phyloP scores from a whole-genome alignment of 208 protist species.

The Blastocrithidia nonstop region DNA sequence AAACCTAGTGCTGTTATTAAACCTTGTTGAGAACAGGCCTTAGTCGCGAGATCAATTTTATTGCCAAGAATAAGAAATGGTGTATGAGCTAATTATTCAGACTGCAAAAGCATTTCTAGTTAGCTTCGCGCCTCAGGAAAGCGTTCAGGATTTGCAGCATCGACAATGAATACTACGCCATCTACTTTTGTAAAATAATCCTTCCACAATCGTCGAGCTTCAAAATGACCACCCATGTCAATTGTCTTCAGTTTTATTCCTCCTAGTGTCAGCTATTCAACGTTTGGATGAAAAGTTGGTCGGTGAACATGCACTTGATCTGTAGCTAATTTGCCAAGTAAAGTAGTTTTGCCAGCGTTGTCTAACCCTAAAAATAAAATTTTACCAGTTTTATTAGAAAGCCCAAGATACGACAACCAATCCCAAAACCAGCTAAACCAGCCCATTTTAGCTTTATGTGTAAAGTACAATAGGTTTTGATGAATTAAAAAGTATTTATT shows the following conservation, averaged over 20 bases:
- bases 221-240: constrained; percentile 97
- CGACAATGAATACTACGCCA: constrained; percentile 99
- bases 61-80: constrained; percentile 99
- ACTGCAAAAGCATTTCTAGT: constrained; percentile 92
- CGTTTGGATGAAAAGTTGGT: constrained; percentile 85
- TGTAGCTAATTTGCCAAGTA: constrained; percentile 91
- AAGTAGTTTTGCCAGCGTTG: constrained; percentile 99
- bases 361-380: constrained; percentile 99
- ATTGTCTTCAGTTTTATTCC: constrained; percentile 98
- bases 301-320: constrained; percentile 82
- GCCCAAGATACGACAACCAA: constrained; percentile 84
- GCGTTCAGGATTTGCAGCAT: constrained; percentile 90
- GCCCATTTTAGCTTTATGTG: constrained; percentile 11
- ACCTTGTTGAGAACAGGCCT: constrained; percentile 90
- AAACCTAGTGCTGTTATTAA: constrained; percentile 89
- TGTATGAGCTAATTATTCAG: constrained; percentile 88
- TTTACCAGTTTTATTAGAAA: constrained; percentile 81
- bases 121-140: constrained; percentile 94
- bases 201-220: constrained; percentile 95
- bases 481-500: not conserved
- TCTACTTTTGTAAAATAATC: constrained; percentile 98
- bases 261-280: constrained; percentile 96
- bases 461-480: not conserved
- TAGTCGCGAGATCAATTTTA: constrained; percentile 96
- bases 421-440: constrained; percentile 90